Conservation (phyloP, 1,139 yeast genomes). For the Yamadazyma oceani region DNA sequence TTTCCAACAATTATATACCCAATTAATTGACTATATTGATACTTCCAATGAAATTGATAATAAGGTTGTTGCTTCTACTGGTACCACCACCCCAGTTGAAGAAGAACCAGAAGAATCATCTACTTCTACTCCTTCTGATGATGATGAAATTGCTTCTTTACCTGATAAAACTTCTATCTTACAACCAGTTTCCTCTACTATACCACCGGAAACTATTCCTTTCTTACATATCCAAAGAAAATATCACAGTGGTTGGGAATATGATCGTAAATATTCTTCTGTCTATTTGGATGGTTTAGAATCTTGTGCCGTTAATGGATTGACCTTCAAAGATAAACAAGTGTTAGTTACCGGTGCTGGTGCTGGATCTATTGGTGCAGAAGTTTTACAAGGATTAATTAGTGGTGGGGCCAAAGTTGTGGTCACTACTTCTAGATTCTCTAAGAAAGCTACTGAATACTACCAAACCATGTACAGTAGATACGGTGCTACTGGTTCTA, state of each 20-base stretch:
- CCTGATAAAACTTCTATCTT: slow-evolving; percentile 68
- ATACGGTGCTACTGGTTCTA: slow-evolving; percentile 88
- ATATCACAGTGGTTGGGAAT: slow-evolving; percentile 77
- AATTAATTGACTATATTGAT: slow-evolving; percentile 72
- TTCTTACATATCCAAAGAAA: slow-evolving; percentile 89
- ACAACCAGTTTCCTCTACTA: slow-evolving; percentile 70
- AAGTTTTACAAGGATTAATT: slow-evolving; percentile 87
- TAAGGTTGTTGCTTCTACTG: slow-evolving; percentile 35
- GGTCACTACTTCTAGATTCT: slow-evolving; percentile 94
- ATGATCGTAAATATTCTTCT: slow-evolving; percentile 76
- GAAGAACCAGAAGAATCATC: slow-evolving; percentile 44
- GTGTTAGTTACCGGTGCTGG: slow-evolving; percentile 98
- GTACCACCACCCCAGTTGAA: slow-evolving; percentile 45
- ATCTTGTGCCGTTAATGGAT: slow-evolving; percentile 89
- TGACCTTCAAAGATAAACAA: slow-evolving; percentile 83
- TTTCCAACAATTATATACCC: slow-evolving; percentile 77
- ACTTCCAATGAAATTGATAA: slow-evolving; percentile 64
- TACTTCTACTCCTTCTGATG: slow-evolving; percentile 40
- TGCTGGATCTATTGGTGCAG: slow-evolving; percentile 98
- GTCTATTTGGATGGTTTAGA: slow-evolving; percentile 87
- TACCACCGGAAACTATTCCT: slow-evolving; percentile 87
- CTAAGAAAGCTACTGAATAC: slow-evolving; percentile 91
- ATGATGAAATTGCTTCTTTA: slow-evolving; percentile 82
- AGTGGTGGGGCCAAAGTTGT: slow-evolving; percentile 98
- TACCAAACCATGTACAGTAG: slow-evolving; percentile 92